Conservation (phyloP, 371 early-diverging fungal genomes). For the Mucor velutinosus region DNA sequence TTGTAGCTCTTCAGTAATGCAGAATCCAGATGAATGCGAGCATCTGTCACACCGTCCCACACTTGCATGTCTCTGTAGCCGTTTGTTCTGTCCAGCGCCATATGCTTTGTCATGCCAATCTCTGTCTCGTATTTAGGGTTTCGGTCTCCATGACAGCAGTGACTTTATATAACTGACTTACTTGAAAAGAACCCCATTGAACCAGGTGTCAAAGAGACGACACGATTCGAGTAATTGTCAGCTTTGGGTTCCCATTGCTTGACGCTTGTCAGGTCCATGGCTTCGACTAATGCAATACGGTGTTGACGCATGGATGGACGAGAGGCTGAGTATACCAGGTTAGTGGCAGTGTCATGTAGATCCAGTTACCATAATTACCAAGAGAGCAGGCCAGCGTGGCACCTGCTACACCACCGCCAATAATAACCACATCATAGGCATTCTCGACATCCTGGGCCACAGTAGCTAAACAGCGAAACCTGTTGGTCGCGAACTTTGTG, state of each 20-base stretch:
- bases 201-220: slow-evolving; percentile 66
- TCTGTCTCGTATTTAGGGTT: slow-evolving; percentile 30
- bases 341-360: background rate
- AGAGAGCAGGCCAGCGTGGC: slow-evolving; percentile 82
- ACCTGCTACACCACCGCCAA: slow-evolving; percentile 95
- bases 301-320: slow-evolving; percentile 53
- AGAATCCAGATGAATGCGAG: slow-evolving; percentile 65
- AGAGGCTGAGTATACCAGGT: slow-evolving; percentile 36
- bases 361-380: slow-evolving; percentile 42
- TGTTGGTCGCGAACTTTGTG: background rate
- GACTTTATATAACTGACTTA: slow-evolving; percentile 11
- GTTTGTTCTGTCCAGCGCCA: slow-evolving; percentile 52
- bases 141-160: background rate
- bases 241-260: slow-evolving; percentile 49
- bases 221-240: slow-evolving; percentile 73
- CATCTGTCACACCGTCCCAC: slow-evolving; percentile 78
- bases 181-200: slow-evolving; percentile 57
- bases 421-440: slow-evolving; percentile 78
- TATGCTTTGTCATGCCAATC: slow-evolving; percentile 65
- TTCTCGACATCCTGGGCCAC: slow-evolving; percentile 26
- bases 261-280: slow-evolving; percentile 61
- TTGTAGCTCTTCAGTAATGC: slow-evolving; percentile 25
- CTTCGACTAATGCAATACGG: slow-evolving; percentile 76
- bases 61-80: slow-evolving; percentile 71
- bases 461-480: slow-evolving; percentile 22